Evolutionary conservation across 345 rosid species (phyloP).

Genomic region (Dimocarpus longan): DNA sequence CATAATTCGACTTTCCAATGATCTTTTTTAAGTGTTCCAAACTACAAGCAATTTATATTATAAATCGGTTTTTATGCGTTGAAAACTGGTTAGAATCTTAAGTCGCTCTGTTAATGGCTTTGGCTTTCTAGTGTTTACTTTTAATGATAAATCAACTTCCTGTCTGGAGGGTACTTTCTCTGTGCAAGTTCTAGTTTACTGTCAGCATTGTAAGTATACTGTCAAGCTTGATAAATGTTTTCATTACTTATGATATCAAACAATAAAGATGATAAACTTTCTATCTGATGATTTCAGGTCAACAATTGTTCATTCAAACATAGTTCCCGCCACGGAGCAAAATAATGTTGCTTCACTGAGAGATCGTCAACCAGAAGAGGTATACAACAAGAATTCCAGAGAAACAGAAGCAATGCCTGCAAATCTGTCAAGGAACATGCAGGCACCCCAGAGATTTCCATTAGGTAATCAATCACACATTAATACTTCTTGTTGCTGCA

Average conservation of each 20-base stretch:
- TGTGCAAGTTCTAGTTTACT: background rate
- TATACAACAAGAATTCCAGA: constrained; percentile 36
- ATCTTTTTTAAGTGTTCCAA: background rate
- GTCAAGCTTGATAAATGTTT: background rate
- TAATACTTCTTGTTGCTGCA: too few relatives aligned
- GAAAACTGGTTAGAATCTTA: background rate
- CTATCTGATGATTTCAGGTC: constrained; percentile 53
- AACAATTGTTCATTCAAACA: constrained; percentile 72
- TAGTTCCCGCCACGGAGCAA: constrained; percentile 48
- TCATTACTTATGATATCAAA: background rate
- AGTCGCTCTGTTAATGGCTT: background rate
- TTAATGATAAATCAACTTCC: background rate
- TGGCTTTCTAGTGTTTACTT: background rate
- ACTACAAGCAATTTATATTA: background rate
- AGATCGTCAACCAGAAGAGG: constrained; percentile 47
- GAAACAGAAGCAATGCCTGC: constrained; percentile 48
- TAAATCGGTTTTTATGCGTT: background rate
- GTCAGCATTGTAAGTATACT: background rate
- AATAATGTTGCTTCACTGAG: constrained; percentile 32
- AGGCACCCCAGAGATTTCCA: constrained; percentile 61
- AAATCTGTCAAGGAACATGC: constrained; percentile 47
- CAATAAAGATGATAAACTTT: background rate
- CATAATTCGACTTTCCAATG: background rate
- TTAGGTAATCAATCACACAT: constrained; percentile 40
- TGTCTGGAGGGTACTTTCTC: background rate